Evolutionary conservation across 1,284 basidiomycete genomes (phyloP), one percentile per base, ranked within the genome.

Genomic region (Kalmanozyma brasiliensis): DNA sequence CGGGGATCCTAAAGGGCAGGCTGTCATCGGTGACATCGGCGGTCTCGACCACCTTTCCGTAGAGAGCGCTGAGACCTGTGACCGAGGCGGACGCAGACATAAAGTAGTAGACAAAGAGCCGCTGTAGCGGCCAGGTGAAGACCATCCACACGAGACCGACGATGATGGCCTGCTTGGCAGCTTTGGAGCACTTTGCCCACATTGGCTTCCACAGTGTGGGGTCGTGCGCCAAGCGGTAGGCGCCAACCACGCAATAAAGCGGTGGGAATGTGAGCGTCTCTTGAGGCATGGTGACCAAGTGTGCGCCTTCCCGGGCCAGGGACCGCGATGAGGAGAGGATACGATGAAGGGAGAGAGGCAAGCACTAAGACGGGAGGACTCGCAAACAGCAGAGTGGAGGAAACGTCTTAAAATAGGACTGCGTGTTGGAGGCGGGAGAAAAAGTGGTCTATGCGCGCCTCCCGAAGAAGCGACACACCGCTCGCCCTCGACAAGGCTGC

Each of bases 211-310:
- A 81, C 3, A 82, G 56, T 8, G 52, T 22, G 0, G 66, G 56
- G 45, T 82, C 80, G 52, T 80, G 77, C 0, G 52, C 41, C 1
- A 82, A 58, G 10, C 80, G 73, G 44, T 81, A 82, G 3, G 78
- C 72, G 4, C 80, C 80, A 3, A 82, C 67, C 22, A 80, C 13
- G 32, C 71, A 73, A 58, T 81, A 81, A 16, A 73, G 57, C n/a
- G 74, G 66, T 19, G 79, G 76, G 20, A 76, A 72, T n/a, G 64
- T 59, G 24, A 80, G 69, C 24, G 74, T 78, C 26, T 78, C 78
- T 57, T 81, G 77, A 47, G 79, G 79, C 79, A 81, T 81, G 19
- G 14, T 48, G 35, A 22, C 10, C 17, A 19, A 40, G 34, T 24
- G 19, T 29, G 26, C 26, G 6, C 26, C 26, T 29, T 7, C 26